Percentiles rank a stretch among this genome's conserved stretches.
Conservation (phyloP, 768 basidiomycete genomes). For the Mycena filopes region DNA sequence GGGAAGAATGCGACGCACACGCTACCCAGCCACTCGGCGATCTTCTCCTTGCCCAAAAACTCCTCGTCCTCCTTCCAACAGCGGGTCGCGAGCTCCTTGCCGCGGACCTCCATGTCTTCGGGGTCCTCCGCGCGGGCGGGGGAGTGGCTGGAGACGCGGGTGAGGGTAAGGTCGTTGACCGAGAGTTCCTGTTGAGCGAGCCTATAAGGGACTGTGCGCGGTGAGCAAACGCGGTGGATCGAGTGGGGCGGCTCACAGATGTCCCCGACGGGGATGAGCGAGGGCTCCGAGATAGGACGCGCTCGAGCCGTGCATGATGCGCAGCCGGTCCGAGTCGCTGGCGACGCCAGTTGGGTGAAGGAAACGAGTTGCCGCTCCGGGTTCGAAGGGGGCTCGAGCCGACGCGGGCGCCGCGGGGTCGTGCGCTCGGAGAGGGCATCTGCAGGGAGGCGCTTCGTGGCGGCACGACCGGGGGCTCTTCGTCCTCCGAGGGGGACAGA, state of each 20-base stretch:
- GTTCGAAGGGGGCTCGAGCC: conserved; percentile 57
- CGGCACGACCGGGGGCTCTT: conserved; percentile 51
- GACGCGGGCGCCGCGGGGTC: conserved; percentile 39
- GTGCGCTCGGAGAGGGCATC: conserved; percentile 46
- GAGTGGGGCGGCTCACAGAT: conserved; percentile 52
- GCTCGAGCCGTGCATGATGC: conserved; percentile 74
- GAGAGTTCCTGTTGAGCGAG: conserved; percentile 49
- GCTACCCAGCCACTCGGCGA: conserved; percentile 96
- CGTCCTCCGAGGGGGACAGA: conserved; percentile 41
- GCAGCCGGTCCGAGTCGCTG: conserved; percentile 55
- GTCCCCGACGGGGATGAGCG: conserved; percentile 67
- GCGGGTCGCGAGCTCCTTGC: conserved; percentile 76
- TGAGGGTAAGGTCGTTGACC: conserved; percentile 59
- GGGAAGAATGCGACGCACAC: conserved; percentile 66
- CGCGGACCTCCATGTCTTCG: conserved; percentile 70
- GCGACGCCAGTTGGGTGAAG: conserved; percentile 37
- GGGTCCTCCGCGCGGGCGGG: conserved; percentile 57
- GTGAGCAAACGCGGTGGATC: conserved; percentile 28
- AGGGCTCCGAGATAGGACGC: conserved; percentile 89
- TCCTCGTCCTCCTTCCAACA: conserved; percentile 90
- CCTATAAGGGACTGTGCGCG: conserved; percentile 37
- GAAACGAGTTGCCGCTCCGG: conserved; percentile 48
- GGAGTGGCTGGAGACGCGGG: conserved; percentile 55
- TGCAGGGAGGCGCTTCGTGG: conserved; percentile 64
- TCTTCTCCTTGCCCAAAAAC: conserved; percentile 88